Percentiles rank a stretch among this genome's conserved stretches.
Evolutionary conservation across 768 basidiomycete species (phyloP).

Genomic region (Boletus edulis): DNA sequence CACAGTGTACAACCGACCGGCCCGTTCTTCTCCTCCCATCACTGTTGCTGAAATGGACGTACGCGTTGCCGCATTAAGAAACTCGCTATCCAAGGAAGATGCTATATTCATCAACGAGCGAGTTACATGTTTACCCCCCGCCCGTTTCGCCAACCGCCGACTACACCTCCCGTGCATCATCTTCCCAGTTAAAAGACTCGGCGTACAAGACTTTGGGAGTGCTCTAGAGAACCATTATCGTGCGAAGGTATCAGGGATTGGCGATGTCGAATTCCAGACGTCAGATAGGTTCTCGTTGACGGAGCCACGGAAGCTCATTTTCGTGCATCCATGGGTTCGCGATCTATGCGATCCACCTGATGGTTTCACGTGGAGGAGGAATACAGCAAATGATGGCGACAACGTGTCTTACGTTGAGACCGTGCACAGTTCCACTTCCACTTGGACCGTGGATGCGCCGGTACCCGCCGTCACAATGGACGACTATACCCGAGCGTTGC

Average conservation of each 20-base stretch:
- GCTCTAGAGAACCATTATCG: neutral
- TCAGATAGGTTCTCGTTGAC: neutral
- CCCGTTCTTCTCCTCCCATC: neutral
- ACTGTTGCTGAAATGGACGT: neutral
- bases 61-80: neutral
- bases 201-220: neutral
- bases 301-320: neutral
- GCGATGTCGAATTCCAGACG: neutral
- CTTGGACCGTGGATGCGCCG: no score
- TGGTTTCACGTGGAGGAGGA: neutral
- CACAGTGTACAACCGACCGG: neutral
- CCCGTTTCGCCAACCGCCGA: neutral
- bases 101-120: neutral
- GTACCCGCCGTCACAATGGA: neutral
- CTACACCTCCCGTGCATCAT: neutral
- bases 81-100: neutral
- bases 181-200: neutral
- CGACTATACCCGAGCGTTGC: neutral
- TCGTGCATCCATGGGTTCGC: slow-evolving; percentile 8
- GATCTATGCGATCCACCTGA: neutral
- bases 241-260: neutral
- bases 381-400: neutral
- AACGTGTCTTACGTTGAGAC: neutral
- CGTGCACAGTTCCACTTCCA: neutral
- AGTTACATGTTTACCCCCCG: neutral